Base-by-base conservation (phyloP, 805 yeast species). In the Kuraishia floccosa region DNA sequence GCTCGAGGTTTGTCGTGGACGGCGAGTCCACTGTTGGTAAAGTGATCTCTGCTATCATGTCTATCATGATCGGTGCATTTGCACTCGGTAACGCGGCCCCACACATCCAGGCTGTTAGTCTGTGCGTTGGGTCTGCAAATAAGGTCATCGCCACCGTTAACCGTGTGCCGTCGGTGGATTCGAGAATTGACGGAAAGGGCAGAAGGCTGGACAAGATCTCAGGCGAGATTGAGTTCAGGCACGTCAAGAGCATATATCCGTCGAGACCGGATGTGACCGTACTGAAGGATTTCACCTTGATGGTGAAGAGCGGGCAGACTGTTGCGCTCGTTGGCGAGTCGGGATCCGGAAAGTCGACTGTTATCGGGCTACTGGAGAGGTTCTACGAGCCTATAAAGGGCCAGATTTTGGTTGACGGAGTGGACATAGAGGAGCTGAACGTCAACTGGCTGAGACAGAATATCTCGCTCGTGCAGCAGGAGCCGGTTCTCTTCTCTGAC, bases 301-400 rank as follows among this genome's bases (percentile, higher is more conserved):
- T 35, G 0, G 47, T 87, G 2, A 18, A 43, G 1, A 41, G 54
- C 7, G 68, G 71, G 12, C 70, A 72, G 34, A 58, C 69, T 0
- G 58, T 80, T 14, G 91, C 83, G 1, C 51, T 91, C 2, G 71
- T 77, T 3, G 99, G 98, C 1, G 73, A 69, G 22, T 83, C 96
- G 2, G 99, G 99, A 0, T 68, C 79, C 10, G 99, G 99, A 0
- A 91, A 91, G 51, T 80, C 96, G 0, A 85, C 97, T 0, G 38
- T 89, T 2, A 53, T 73, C 0, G 58, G 65, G 1, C 41, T 87
- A 9, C 39, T 87, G 0, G 50, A 75, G 2, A 57, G 78, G 30
- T 50, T 87, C 1, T 72, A 72, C 36, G 49, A 49, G 2, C n/a
- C n/a, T n/a, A n/a, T n/a, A n/a, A 54, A 63, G 25, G 73, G 68